A percentile compares a stretch with the other conserved stretches of the same genome.
Evolutionary conservation across 495 filamentous ascomycete genomes (phyloP).

Genomic region (Penicillium turbatum): DNA sequence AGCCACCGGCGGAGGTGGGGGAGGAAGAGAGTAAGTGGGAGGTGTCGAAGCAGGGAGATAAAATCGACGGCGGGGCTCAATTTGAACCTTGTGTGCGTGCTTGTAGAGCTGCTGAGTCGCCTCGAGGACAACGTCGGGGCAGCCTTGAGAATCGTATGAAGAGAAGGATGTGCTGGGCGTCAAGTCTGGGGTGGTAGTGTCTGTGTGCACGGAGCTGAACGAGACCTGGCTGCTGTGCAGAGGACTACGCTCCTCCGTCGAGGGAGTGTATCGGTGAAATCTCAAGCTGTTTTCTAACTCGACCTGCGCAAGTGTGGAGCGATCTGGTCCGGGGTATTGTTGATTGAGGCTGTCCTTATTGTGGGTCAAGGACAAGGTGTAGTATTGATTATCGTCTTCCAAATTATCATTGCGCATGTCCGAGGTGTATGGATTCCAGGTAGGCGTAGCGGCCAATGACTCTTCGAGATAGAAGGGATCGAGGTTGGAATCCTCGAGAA

Average conservation of each 20-base stretch:
- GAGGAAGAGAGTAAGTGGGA: constrained; percentile 31
- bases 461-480: constrained; percentile 47
- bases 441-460: constrained; percentile 30
- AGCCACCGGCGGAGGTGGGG: constrained; percentile 26
- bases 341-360: constrained; percentile 17
- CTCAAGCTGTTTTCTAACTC: constrained; percentile 35
- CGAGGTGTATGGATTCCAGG: constrained; percentile 25
- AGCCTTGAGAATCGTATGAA: constrained; percentile 32
- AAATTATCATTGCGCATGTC: constrained; percentile 36
- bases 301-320: constrained; percentile 36
- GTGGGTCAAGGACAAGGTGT: constrained; percentile 31
- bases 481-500: constrained; percentile 37
- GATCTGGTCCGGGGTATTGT: constrained; percentile 22
- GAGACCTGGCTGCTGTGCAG: constrained; percentile 34
- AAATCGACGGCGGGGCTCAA: constrained; percentile 18
- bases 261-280: constrained; percentile 29
- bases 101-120: constrained; percentile 32
- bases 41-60: constrained; percentile 35
- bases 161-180: constrained; percentile 48
- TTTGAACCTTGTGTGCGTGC: constrained; percentile 20
- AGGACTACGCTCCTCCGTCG: constrained; percentile 22
- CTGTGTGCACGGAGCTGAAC: constrained; percentile 37
- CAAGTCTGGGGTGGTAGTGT: constrained; percentile 36
- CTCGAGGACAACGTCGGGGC: constrained; percentile 29
- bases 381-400: constrained; percentile 35